Evolutionary conservation across 2,329 filamentous ascomycete genomes (phyloP), one percentile per base, ranked within the genome.

Genomic region (Neoarthrinium moseri): DNA sequence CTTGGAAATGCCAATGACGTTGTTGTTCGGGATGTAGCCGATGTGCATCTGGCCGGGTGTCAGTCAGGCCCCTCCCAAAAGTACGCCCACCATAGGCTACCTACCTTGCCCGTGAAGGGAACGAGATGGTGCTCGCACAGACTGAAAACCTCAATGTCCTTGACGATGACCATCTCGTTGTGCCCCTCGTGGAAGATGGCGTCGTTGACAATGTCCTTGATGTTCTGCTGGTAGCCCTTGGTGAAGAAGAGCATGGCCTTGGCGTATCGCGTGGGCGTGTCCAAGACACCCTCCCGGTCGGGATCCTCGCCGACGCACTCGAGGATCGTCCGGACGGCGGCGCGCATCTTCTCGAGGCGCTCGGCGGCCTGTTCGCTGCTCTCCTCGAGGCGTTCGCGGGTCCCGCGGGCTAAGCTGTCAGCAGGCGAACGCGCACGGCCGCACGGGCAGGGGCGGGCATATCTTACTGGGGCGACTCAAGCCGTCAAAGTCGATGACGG

Each of bases 121-220:
- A 99, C 92, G 64, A 99, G 79, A 64, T 99, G 94, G 66, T 99
- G 94, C 72, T 99, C 94, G 74, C 94, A 99, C 34, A 97, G 75
- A 53, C 87, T 92, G 68, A 91, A 95, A 11, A 97, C 82, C 64
- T 96, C 91, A 60, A 99, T 97, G 61, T 97, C 91, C 71, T 95
- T 96, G 48, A 99, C 90, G 59, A 97, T 96, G 23, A 99, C 91
- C 72, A 99, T 81, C 69, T 99, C 94, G 61, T 96, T 94, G 63
- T 97, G 92, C 51, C 92, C 90, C 66, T 97, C 94, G 60, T 96
- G 87, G 70, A 99, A 99, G 44, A 97, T 88, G 15, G 94, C 94
- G 46, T 86, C 81, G 65, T 97, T 97, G 51, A 97, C 89, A 54
- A 97, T 87, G 63, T 95, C 89, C 51, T 84, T 78, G 45, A 96